A percentile compares a stretch with the other conserved stretches of the same genome.
Conservation (phyloP, 2,329 filamentous ascomycete genomes). For the Penicillium verrucosum region DNA sequence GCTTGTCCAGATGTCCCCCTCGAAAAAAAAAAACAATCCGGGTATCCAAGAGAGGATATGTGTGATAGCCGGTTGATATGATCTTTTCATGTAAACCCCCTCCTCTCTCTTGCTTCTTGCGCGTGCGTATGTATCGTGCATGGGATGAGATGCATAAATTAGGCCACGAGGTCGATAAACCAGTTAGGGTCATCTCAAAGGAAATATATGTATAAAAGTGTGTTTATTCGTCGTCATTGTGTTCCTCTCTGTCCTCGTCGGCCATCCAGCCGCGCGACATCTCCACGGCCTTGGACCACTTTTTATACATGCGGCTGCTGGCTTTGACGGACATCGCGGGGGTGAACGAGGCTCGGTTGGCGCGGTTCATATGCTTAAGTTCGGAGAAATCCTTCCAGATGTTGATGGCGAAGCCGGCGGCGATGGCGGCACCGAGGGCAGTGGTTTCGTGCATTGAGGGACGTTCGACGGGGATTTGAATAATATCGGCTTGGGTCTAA, state of each 20-base stretch:
- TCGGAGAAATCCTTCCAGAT: slow-evolving; percentile 76
- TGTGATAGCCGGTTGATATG: slow-evolving; percentile 5
- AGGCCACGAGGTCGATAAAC: neutral
- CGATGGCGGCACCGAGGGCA: slow-evolving; percentile 81
- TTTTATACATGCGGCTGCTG: slow-evolving; percentile 62
- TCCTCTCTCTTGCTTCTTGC: neutral
- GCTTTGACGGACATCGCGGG: slow-evolving; percentile 61
- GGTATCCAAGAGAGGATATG: slow-evolving; percentile 6
- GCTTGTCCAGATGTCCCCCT: slow-evolving; percentile 6
- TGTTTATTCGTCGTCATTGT: slow-evolving; percentile 26
- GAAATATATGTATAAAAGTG: slow-evolving; percentile 8
- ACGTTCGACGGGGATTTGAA: slow-evolving; percentile 76
- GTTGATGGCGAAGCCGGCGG: slow-evolving; percentile 75
- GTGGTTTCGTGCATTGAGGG: slow-evolving; percentile 90
- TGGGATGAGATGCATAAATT: neutral
- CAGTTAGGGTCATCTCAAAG: neutral
- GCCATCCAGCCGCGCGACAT: slow-evolving; percentile 71
- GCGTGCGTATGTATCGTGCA: neutral
- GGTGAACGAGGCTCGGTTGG: slow-evolving; percentile 66
- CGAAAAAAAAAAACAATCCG: neutral
- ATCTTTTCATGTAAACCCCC: neutral
- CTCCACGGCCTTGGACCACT: slow-evolving; percentile 73
- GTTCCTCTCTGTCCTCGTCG: slow-evolving; percentile 25
- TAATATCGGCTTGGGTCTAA: slow-evolving; percentile 75
- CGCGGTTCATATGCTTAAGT: slow-evolving; percentile 68